These are phyloP conservation scores for Schrenkiella parvula DNA, from an alignment of 345 rosid species.

Conservation along the genomic window DNA sequence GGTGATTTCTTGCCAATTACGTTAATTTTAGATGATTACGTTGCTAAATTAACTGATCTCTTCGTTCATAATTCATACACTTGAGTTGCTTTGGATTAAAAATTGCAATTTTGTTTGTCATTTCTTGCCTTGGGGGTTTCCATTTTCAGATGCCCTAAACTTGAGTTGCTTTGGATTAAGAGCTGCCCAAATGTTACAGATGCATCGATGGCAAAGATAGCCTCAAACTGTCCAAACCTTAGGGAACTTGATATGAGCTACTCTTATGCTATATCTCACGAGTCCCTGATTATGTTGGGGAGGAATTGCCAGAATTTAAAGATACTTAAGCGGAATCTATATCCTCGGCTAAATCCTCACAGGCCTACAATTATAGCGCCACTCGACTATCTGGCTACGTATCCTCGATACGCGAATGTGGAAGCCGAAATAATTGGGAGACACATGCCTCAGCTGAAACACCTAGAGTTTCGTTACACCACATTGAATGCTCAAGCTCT, in stretches of 20 bases:
- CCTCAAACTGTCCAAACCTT: slow-evolving; percentile 47
- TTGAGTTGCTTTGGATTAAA: too few relatives aligned
- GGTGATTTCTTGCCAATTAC: not conserved
- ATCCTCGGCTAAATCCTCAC: slow-evolving; percentile 53
- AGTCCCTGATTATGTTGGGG: slow-evolving; percentile 56
- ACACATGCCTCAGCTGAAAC: slow-evolving; percentile 51
- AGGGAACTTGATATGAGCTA: slow-evolving; percentile 65
- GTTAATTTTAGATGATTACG: not conserved
- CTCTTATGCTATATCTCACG: slow-evolving; percentile 61
- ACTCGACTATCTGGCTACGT: slow-evolving; percentile 46
- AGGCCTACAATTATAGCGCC: slow-evolving; percentile 55
- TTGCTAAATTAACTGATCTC: not conserved
- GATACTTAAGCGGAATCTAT: slow-evolving; percentile 51
- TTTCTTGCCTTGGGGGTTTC: too few relatives aligned
- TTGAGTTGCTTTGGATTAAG: slow-evolving; percentile 54
- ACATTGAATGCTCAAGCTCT: slow-evolving; percentile 52
- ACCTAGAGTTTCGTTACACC: slow-evolving; percentile 55
- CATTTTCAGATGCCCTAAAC: slow-evolving; percentile 29
- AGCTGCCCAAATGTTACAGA: slow-evolving; percentile 63
- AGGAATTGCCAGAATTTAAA: slow-evolving; percentile 48
- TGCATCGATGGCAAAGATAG: slow-evolving; percentile 53
- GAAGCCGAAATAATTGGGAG: slow-evolving; percentile 59
- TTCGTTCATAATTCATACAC: not conserved
- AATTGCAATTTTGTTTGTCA: too few relatives aligned
- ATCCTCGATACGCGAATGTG: slow-evolving; percentile 60